phyloP scores from a whole-genome alignment of 176 grass and related monocot species.

The Coix lacrymajobi region DNA sequence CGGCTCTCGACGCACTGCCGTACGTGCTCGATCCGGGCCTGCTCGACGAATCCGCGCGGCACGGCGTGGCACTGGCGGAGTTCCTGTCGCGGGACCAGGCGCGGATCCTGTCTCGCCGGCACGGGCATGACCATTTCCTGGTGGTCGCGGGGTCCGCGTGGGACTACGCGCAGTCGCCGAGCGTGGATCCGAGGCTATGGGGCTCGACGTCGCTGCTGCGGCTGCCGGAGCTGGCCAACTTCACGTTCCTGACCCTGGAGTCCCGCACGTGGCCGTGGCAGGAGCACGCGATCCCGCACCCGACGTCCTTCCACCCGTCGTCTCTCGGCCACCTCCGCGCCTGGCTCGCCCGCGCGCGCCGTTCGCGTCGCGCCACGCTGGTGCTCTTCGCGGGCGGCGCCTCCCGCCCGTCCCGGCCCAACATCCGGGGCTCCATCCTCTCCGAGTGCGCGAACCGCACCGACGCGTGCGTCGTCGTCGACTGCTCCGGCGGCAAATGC shows the following conservation, averaged over 20 bases:
- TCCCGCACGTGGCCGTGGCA: constrained; percentile 74
- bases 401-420: constrained; percentile 25
- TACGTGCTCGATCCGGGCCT: constrained; percentile 39
- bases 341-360: constrained; percentile 50
- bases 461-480: constrained; percentile 49
- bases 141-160: constrained; percentile 57
- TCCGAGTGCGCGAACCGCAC: constrained; percentile 44
- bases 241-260: constrained; percentile 62
- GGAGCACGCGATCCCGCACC: constrained; percentile 77
- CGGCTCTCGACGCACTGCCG: constrained; percentile 63
- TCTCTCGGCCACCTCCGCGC: constrained; percentile 36
- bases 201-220: constrained; percentile 60
- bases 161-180: constrained; percentile 61
- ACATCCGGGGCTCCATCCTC: constrained; percentile 58
- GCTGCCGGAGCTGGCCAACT: constrained; percentile 58
- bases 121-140: constrained; percentile 77
- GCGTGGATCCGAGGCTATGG: constrained; percentile 32
- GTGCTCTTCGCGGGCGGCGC: constrained; percentile 54
- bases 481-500: constrained; percentile 51
- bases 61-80: constrained; percentile 36
- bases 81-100: constrained; percentile 41
- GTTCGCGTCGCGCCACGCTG: constrained; percentile 24
- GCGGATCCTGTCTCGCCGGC: constrained; percentile 35
- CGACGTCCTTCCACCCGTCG: constrained; percentile 63
- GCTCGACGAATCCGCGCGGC: constrained; percentile 39